These are phyloP conservation scores for Hibiscus tridactylites DNA, from an alignment of 345 rosid species.

Conservation along the genomic window DNA sequence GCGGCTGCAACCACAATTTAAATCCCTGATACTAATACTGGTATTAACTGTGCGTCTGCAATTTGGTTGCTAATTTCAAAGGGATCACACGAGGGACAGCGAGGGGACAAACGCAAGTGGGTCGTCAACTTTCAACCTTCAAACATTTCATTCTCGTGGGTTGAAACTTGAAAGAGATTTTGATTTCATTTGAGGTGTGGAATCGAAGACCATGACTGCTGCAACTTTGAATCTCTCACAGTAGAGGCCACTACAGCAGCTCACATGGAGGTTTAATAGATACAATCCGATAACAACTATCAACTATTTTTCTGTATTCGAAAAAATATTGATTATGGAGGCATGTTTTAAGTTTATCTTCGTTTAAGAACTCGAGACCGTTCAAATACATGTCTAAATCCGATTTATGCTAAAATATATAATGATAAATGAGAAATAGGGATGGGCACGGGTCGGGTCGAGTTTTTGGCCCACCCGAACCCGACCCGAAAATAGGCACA, in stretches of 20 bases:
- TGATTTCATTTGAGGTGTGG: not conserved
- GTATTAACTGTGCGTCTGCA: not conserved
- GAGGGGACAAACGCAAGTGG: conserved; percentile 3
- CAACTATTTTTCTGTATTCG: no score
- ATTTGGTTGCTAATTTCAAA: not conserved
- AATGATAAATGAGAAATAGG: no score
- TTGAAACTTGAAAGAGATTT: not conserved
- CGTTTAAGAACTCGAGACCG: no score
- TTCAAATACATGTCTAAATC: no score
- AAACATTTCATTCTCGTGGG: not conserved
- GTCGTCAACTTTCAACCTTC: not conserved
- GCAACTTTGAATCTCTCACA: not conserved
- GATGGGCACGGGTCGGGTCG: no score
- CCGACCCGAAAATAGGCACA: no score
- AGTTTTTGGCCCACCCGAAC: no score
- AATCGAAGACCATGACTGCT: not conserved
- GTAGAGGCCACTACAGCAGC: not conserved
- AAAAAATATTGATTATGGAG: no score
- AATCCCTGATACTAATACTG: no score
- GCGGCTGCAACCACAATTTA: no score
- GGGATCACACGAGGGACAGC: not conserved
- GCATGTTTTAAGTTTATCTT: no score
- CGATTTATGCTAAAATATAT: no score
- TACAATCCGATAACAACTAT: not conserved
- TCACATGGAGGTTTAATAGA: not conserved